Evolutionary conservation across 2,329 filamentous ascomycete species (phyloP), one percentile per base, ranked within the genome.

Genomic region (Colletotrichum liaoningense): DNA sequence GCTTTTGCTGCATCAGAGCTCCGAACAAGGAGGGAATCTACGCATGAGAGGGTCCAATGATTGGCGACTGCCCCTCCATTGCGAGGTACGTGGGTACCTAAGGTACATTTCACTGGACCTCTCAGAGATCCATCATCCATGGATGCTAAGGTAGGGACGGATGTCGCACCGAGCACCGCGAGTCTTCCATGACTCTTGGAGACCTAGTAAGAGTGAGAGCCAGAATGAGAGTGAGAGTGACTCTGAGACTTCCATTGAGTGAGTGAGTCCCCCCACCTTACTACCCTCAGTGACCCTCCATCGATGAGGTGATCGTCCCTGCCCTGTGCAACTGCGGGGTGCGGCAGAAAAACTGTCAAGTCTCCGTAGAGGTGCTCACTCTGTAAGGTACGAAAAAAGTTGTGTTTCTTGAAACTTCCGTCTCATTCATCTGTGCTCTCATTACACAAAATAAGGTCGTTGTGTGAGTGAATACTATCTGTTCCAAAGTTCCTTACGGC

Each of bases 11-110:
- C 42, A 49, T 49, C n/a, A 64, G 46, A 64, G 62, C 62, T 64
- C 62, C 60, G 60, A 63, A 54, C 46, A 54, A 63, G 62, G 62
- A 63, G 42, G 28, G 60, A 46, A n/a, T 28, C 46, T 42, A 54
- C 5, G 42, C 42, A 49, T n/a, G 19, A 49, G 7, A 49, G 42
- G 19, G 42, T 9, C 42, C 60, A n/a, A 54, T 64, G 62, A 64
- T 64, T 64, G 46, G 62, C 30, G 28, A 64, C 14, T 64, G 62
- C 62, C 62, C 62, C 62, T 64, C 62, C 62, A 64, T 64, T 64
- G 28, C 46, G 28, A 52, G 46, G 28, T n/a, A 19, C n/a, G 19
- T 11, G 9, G 49, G 49, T 54, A 54, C 33, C 33, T 5, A 11
- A 38, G 14, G 30, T 26, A 59, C 16, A 62, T 42, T 42, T 42